Conservation (phyloP, 192 early-diverging fungal genomes). For the Rhizophagus sp. region DNA sequence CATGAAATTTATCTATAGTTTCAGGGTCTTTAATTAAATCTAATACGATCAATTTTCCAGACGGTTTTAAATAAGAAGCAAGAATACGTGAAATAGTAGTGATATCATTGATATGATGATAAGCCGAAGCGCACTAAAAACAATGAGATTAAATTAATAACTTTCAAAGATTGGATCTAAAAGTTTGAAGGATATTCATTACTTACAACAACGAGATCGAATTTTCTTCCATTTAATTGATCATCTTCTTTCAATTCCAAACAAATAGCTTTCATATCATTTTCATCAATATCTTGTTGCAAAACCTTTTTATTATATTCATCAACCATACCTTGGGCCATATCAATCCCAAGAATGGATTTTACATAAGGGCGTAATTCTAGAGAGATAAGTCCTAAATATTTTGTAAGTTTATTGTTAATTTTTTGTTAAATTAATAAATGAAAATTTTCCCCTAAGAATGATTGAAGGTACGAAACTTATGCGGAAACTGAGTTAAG, state of each 20-base stretch:
- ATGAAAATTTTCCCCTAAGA: background rate
- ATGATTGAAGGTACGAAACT: background rate
- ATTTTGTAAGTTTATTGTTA: background rate
- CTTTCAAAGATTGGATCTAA: too few relatives aligned
- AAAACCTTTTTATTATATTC: constrained; percentile 25
- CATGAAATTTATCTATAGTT: background rate
- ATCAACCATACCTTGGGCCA: constrained; percentile 18
- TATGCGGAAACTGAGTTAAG: too few relatives aligned
- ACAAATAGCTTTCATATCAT: constrained; percentile 31
- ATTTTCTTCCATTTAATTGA: constrained; percentile 29
- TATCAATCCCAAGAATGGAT: constrained; percentile 23
- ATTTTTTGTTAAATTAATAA: background rate
- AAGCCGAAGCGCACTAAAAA: constrained; percentile 29
- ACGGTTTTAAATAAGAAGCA: constrained; percentile 22
- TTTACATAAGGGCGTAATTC: constrained; percentile 11
- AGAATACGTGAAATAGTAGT: background rate
- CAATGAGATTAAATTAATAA: constrained; percentile 3
- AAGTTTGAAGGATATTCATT: background rate
- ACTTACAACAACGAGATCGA: constrained; percentile 27
- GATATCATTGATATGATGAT: constrained; percentile 16
- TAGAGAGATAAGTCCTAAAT: constrained; percentile 26
- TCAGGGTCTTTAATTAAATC: constrained; percentile 12
- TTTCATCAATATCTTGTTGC: constrained; percentile 24
- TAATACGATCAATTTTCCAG: constrained; percentile 19
- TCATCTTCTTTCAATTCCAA: constrained; percentile 15